Evolutionary conservation across 2,329 filamentous ascomycete species (phyloP).

Genomic region (Lithohypha guttulata): DNA sequence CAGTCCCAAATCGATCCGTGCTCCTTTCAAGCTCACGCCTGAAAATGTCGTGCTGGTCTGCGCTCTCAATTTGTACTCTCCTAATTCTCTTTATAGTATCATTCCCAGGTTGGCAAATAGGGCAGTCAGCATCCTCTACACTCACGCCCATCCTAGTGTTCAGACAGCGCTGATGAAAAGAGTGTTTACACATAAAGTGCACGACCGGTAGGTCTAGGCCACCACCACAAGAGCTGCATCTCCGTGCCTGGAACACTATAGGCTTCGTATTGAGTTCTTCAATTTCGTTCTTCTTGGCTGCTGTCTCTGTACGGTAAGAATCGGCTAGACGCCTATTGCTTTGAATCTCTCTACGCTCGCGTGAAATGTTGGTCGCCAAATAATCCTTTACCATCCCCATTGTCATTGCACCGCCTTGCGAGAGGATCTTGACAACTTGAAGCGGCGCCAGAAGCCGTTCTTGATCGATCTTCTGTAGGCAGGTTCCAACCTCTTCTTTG

Average conservation of each 20-base stretch:
- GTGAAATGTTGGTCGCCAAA: slow-evolving; percentile 74
- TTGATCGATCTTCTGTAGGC: slow-evolving; percentile 77
- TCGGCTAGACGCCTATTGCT: slow-evolving; percentile 71
- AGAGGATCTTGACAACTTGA: slow-evolving; percentile 89
- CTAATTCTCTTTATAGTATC: slow-evolving; percentile 81
- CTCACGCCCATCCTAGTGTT: slow-evolving; percentile 42
- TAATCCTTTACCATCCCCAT: slow-evolving; percentile 98
- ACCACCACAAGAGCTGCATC: slow-evolving; percentile 72
- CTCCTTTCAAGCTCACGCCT: slow-evolving; percentile 65
- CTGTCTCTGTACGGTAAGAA: slow-evolving; percentile 75
- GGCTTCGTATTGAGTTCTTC: slow-evolving; percentile 67
- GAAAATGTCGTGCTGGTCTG: slow-evolving; percentile 82
- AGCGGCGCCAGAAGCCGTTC: slow-evolving; percentile 90
- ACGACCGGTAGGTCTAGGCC: slow-evolving; percentile 78
- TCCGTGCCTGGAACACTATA: slow-evolving; percentile 77
- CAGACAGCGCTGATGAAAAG: slow-evolving; percentile 86
- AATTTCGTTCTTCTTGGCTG: slow-evolving; percentile 67
- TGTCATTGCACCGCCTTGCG: slow-evolving; percentile 69
- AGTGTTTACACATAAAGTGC: slow-evolving; percentile 95
- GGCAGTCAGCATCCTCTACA: slow-evolving; percentile 62
- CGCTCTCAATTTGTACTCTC: slow-evolving; percentile 73
- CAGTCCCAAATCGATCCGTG: slow-evolving; percentile 64
- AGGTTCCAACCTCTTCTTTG: slow-evolving; percentile 61
- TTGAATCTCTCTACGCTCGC: slow-evolving; percentile 76
- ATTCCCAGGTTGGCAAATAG: slow-evolving; percentile 72